These are phyloP conservation scores for Stemphylium beticola DNA, from an alignment of 2,329 filamentous ascomycete species.

Conservation along the genomic window DNA sequence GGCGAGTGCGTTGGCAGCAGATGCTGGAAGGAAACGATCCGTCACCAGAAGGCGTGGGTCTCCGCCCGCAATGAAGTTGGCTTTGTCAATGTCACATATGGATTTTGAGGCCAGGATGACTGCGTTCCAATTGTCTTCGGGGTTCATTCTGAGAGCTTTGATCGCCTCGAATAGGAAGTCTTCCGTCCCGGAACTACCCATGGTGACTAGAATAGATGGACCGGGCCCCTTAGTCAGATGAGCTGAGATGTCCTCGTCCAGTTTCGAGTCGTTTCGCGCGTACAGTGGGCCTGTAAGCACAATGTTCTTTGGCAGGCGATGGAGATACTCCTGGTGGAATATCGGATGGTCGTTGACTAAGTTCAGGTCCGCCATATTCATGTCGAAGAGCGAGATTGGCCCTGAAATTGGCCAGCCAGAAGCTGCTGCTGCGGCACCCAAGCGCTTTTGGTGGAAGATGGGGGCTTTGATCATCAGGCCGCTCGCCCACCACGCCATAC, in stretches of 20 bases:
- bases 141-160: slow-evolving; percentile 32
- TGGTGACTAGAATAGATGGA: slow-evolving; percentile 37
- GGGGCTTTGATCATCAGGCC: slow-evolving; percentile 40
- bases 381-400: slow-evolving; percentile 42
- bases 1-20: slow-evolving; percentile 36
- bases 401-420: slow-evolving; percentile 38
- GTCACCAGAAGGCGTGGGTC: slow-evolving; percentile 39
- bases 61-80: slow-evolving; percentile 27
- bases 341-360: slow-evolving; percentile 43
- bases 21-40: slow-evolving; percentile 40
- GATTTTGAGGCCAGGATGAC: slow-evolving; percentile 41
- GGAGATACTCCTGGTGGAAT: slow-evolving; percentile 40
- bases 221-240: slow-evolving; percentile 34
- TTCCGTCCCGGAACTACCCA: slow-evolving; percentile 42
- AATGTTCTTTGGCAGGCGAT: slow-evolving; percentile 39
- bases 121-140: slow-evolving; percentile 38
- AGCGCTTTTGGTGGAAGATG: slow-evolving; percentile 40
- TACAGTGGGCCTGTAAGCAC: slow-evolving; percentile 40
- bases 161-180: slow-evolving; percentile 43
- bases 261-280: slow-evolving; percentile 27
- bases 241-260: slow-evolving; percentile 35
- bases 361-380: slow-evolving; percentile 46
- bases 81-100: slow-evolving; percentile 38
- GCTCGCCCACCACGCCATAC: slow-evolving; percentile 35
- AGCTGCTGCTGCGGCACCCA: slow-evolving; percentile 38